Base-by-base conservation (phyloP, 352 stramenopile genomes). In the Phytophthora foliorum region DNA sequence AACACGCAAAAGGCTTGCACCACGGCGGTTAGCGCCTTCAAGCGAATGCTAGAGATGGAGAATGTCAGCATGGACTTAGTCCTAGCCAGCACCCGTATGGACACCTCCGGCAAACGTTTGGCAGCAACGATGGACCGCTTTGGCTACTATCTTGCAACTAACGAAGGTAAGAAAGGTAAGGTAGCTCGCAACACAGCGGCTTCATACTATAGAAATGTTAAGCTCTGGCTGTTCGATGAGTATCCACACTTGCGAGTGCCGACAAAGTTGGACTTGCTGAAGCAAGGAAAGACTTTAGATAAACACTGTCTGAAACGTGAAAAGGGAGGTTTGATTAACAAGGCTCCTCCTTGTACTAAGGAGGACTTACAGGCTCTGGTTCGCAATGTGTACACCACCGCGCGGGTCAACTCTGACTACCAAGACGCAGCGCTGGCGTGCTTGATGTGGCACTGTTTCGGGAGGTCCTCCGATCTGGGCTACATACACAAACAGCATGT, bases 371-470 rank as follows among this genome's bases (percentile, higher is more conserved):
- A 48, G 21, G 44, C 34, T n/a, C 39, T 74, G 32, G 59, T 68
- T 34, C 41, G 27, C 11, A 36, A 62, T 50, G 55, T 46, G 8
- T 62, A 62, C 19, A 53, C 10, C 32, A 62, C 27, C 7, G 41
- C 39, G 8, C 41, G 29, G 1, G n/a, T 21, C 10, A 19, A 24
- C 5, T 21, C n/a, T 1, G 75, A 81, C 60, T 80, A 78, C 57
- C 62, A 82, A 42, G 64, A 83, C 41, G 52, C 66, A 6, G 68
- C 63, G 0, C 45, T 82, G 4, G 21, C 80, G 2, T 68, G 66
- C 6, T 17, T 86, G 0, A 41, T 80, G 61, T 78, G 63, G 68
- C 75, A 78, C 51, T 50, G 77, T 4, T 82, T 84, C 19, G 72
- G 72, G 0, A 58, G 68, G 5, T 72, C 72, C 0, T 81, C 68